Conservation (phyloP, 2,329 filamentous ascomycete genomes). For the Neofusicoccum ribis region DNA sequence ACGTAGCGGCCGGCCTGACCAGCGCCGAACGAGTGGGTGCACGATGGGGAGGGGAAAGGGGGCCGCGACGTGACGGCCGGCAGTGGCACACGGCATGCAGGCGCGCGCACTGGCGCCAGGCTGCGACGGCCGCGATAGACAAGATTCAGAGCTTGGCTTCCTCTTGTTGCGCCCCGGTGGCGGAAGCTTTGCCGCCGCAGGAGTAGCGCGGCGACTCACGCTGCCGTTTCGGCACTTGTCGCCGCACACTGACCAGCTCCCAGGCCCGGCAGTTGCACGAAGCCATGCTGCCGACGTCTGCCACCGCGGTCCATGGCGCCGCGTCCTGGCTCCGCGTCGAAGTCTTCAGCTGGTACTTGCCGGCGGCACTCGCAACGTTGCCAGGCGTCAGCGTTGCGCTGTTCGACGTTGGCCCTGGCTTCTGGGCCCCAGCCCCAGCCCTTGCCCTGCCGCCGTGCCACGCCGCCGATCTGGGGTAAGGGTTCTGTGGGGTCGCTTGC, state of each 20-base stretch:
- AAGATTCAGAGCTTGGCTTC: constrained; percentile 3
- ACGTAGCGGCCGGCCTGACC: background rate
- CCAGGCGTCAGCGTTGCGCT: background rate
- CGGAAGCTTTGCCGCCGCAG: constrained; percentile 5
- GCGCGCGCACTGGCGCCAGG: background rate
- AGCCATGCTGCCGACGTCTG: background rate
- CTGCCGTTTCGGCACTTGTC: constrained; percentile 4
- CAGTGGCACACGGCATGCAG: constrained; percentile 5
- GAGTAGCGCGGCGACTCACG: background rate
- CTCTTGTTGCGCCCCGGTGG: background rate
- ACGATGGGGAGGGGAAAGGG: background rate
- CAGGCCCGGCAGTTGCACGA: background rate
- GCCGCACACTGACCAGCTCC: no score
- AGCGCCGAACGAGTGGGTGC: background rate
- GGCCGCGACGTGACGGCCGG: background rate
- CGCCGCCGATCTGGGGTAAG: constrained; percentile 10
- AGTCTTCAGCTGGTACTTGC: background rate
- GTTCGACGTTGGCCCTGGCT: background rate
- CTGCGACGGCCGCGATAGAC: background rate
- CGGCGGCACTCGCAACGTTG: background rate
- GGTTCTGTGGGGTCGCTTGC: constrained; percentile 10
- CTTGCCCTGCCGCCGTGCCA: background rate
- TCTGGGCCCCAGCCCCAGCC: background rate
- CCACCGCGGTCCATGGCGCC: background rate
- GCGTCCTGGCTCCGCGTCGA: background rate